Evolutionary conservation across 129 eudicot species (phyloP), one percentile per base, ranked within the genome.

Genomic region (Saussurea involucrata): DNA sequence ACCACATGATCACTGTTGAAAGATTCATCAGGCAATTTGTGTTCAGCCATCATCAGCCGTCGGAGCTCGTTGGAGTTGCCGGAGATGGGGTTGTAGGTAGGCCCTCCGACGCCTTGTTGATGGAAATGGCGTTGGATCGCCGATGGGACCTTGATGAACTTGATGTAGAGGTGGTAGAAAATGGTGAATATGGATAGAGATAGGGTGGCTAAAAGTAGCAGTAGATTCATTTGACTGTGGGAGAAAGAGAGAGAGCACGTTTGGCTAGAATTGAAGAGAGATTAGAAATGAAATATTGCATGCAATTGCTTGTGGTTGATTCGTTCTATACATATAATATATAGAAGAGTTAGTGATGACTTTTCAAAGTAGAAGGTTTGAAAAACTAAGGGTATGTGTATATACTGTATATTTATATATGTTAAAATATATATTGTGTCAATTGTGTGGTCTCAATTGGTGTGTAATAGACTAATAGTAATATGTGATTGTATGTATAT

Each of bases 61-160:
- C 92, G 74, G 76, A 81, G 78, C 82, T 85, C 82, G 1, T 89
- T 83, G 27, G 86, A 42, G 90, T 90, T 90, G 8, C 89, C 92
- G 83, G 83, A 63, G 36, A 90, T 49, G 66, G 86, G 86, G 68
- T 85, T 84, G 88, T 90, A 90, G 36, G 36, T 36, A 0, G 95
- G 95, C 32, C 95, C 92, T 1, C 4, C 6, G 8, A 90, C 40
- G 1, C 92, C 95, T 76, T 90, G 92, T 11, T 53, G 61, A 11
- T 44, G 64, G 82, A 90, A 87, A 77, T 87, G 92, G 32, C 15
- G 32, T 28, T 83, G 92, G 81, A 85, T 24, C 55, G 36, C 85
- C 3, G 81, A 67, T 31, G 95, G 95, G 66, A 81, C 71, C 86
- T 83, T 87, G 49, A 87, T 33, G 85, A 81, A 10, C 8, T 76